Evolutionary conservation across 1,284 basidiomycete genomes (phyloP), one percentile per base, ranked within the genome.

Genomic region (Cryptococcus floricola): DNA sequence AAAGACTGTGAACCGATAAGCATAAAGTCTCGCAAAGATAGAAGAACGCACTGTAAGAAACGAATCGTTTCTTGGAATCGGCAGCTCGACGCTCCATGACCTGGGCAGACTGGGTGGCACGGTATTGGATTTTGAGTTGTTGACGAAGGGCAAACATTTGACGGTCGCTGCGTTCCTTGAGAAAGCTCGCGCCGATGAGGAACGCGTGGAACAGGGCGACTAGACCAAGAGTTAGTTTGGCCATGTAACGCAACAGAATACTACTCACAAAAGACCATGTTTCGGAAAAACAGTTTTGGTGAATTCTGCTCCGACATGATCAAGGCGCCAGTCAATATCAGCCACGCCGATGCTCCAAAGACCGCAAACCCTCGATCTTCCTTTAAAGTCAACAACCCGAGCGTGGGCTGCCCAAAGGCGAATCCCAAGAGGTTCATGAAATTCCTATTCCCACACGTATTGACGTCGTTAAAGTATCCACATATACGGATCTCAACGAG

Each of bases 91-190:
- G 81, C 70, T 93, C 90, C 70, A 89, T 89, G 52, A 89, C 82
- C 73, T 91, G 89, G 5, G 90, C 90, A 58, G 87, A 86, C 72
- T 91, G 88, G 8, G 88, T 89, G 31, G 87, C 87, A 14, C 66
- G 60, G 52, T 69, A 72, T 49, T 90, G 88, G 6, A 84, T 80
- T 74, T 91, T 91, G 63, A 94, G 83, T 68, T 87, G 84, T 54
- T 85, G 82, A 14, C 85, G 81, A 27, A 87, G 77, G 6, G 80
- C 80, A 66, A 84, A 87, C 58, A 86, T 77, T 47, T 84, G 78
- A 37, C 87, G 77, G 60, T 87, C 84, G 52, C 53, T 79, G 77
- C 84, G 60, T 59, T 80, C 78, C 48, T 67, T 68, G 37, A 74
- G 60, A 63, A 76, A 79, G 39, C 69, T 70, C 4, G 71, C 64